These are phyloP conservation scores for Phaeosphaeria sp. DNA, from an alignment of 2,329 filamentous ascomycete genomes.

Conservation along the genomic window DNA sequence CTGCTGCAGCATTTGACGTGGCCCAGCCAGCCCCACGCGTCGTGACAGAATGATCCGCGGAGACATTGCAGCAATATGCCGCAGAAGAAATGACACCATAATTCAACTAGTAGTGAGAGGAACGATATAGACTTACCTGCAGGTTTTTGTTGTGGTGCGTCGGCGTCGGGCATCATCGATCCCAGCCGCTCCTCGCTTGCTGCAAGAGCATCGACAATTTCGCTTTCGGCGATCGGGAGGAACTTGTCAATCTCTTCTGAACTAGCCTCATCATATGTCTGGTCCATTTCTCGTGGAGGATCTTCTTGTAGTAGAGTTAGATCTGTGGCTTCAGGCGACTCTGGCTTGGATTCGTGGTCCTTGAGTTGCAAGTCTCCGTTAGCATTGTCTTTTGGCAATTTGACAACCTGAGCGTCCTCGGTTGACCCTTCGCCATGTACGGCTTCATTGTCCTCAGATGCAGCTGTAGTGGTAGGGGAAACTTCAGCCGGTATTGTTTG, in stretches of 20 bases:
- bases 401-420: neutral
- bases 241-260: neutral
- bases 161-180: neutral
- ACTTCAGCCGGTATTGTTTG: neutral
- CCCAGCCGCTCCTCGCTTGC: conserved; percentile 4
- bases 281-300: neutral
- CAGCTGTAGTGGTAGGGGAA: neutral
- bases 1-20: conserved; percentile 13
- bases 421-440: neutral
- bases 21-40: conserved; percentile 20
- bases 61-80: conserved; percentile 1
- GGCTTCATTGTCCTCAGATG: neutral
- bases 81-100: neutral
- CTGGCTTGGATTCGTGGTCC: neutral
- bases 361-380: neutral
- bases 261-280: neutral
- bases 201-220: neutral
- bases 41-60: conserved; percentile 15
- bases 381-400: neutral
- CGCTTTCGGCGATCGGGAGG: neutral
- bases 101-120: neutral
- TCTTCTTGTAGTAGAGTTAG: neutral
- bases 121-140: conserved; percentile 26
- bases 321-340: neutral
- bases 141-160: conserved; percentile 1